These are phyloP conservation scores for Blechomonas ayalai DNA, from an alignment of 208 protist genomes.

Conservation along the genomic window DNA sequence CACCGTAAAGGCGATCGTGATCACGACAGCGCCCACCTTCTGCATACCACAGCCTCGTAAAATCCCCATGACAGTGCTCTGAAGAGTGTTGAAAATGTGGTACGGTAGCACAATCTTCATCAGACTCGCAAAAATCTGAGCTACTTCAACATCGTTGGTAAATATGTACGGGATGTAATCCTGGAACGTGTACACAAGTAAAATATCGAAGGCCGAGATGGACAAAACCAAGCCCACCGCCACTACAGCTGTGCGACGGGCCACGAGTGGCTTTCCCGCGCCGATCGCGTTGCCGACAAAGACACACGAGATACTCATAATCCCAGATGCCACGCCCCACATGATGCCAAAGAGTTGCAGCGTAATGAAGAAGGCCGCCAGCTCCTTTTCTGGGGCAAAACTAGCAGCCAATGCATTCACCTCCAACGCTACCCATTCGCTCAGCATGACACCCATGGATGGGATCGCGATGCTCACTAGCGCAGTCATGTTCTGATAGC, in stretches of 20 bases:
- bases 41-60: slow-evolving; percentile 72
- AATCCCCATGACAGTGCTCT: slow-evolving; percentile 74
- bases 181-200: slow-evolving; percentile 33
- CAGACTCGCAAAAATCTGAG: slow-evolving; percentile 15
- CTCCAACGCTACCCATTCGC: slow-evolving; percentile 80
- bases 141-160: slow-evolving; percentile 34
- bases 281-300: slow-evolving; percentile 81
- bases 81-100: slow-evolving; percentile 74
- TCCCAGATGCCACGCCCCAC: slow-evolving; percentile 63
- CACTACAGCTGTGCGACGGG: slow-evolving; percentile 48
- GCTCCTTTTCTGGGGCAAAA: slow-evolving; percentile 45
- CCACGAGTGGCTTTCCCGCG: slow-evolving; percentile 54
- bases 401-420: slow-evolving; percentile 58
- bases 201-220: slow-evolving; percentile 33
- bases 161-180: slow-evolving; percentile 58
- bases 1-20: slow-evolving; percentile 48
- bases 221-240: slow-evolving; percentile 40
- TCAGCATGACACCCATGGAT: slow-evolving; percentile 82
- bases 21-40: slow-evolving; percentile 53
- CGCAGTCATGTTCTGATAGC: slow-evolving; percentile 30
- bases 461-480: slow-evolving; percentile 65
- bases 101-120: slow-evolving; percentile 71
- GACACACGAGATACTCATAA: slow-evolving; percentile 64
- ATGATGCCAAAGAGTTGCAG: slow-evolving; percentile 68
- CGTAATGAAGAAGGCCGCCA: slow-evolving; percentile 76